Evolutionary conservation across 2,329 filamentous ascomycete species (phyloP), one percentile per base, ranked within the genome.

Genomic region (Diplodia corticola): DNA sequence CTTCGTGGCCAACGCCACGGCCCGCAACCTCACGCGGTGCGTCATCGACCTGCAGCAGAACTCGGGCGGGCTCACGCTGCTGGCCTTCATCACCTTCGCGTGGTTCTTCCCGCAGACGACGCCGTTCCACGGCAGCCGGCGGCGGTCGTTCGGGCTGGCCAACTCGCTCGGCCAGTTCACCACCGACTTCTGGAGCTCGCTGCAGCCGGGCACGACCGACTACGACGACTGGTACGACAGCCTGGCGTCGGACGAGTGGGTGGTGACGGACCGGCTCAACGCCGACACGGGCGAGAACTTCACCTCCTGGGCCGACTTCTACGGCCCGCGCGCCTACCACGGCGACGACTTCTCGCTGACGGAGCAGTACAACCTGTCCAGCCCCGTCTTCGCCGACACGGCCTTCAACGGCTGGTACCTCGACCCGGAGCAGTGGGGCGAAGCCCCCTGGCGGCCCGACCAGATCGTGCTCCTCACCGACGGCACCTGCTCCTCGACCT

Each of bases 401-500:
- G 51, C 51, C n/a, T 54, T 54, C 33, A 33, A 54, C 33, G 51
- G 51, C 51, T 54, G 51, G 51, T 54, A 4, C 30, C 51, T 20
- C 17, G 7, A 44, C 6, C 51, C 17, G 5, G n/a, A 22, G 28
- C 7, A 5, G 28, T 54, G 53, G 35, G 33, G 17, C 46, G 1
- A 3, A n/a, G 33, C 70, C 68, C 73, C 75, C 1, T 83, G 79
- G 67, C 67, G 69, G 5, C 67, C 76, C 0, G 71, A 78, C 20
- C 69, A 78, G 40, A 76, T 78, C 24, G 68, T 77, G 1, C 30
- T 35, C 67, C 71, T 86, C 24, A 81, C 81, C 15, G 84, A 88
- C 69, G 85, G 85, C 20, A 72, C 74, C 48, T 88, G 86, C 71
- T 80, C 78, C 28, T 87, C 84, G 0, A 83, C 86, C 3, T 88